Evolutionary conservation across 106 monocot species (phyloP).

Genomic region (Dactylorhiza incarnata): DNA sequence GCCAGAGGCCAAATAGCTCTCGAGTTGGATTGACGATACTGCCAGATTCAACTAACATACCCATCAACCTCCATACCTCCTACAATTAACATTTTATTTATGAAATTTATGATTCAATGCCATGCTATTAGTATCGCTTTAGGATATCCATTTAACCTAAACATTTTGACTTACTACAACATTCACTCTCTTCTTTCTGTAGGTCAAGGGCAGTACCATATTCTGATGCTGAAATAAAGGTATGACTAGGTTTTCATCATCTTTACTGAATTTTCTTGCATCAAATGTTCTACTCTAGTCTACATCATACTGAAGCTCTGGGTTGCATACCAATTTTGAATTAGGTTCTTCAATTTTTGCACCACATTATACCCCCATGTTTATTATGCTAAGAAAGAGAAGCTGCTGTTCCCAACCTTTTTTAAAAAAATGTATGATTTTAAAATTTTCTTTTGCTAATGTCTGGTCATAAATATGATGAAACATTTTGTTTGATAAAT

Average conservation of each 20-base stretch:
- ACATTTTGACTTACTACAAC: not conserved
- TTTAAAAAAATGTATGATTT: not conserved
- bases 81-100: not conserved
- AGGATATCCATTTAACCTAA: constrained; percentile 1
- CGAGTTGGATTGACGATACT: too few species aligned
- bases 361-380: not conserved
- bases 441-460: not conserved
- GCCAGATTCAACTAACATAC: too few species aligned
- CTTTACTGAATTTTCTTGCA: not conserved
- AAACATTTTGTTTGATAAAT: not conserved
- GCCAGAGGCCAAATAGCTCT: too few species aligned
- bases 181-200: constrained; percentile 6
- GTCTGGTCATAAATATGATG: not conserved
- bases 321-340: not conserved
- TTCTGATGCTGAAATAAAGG: constrained; percentile 74
- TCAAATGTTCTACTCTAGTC: not conserved
- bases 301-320: not conserved
- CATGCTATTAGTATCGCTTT: not conserved
- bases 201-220: constrained; percentile 55
- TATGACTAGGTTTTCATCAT: constrained; percentile 10
- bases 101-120: not conserved
- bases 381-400: not conserved
- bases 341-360: not conserved
- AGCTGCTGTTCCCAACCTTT: not conserved
- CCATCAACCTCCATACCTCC: too few species aligned